phyloP scores from a whole-genome alignment of 352 stramenopile species.

The Phytophthora ohioensis region DNA sequence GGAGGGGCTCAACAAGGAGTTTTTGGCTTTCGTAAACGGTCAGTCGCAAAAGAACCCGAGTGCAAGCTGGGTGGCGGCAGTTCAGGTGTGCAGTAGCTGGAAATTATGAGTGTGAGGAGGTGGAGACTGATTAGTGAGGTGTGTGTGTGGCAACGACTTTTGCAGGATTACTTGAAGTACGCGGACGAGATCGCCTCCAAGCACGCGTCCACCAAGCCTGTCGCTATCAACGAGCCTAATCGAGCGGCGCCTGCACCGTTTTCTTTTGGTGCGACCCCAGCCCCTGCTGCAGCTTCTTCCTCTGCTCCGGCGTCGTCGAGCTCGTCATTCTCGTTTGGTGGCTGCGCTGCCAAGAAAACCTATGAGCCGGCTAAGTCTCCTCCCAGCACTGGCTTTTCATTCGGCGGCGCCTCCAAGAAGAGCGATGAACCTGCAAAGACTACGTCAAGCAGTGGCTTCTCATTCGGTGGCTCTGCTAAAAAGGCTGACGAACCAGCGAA shows the following conservation, averaged over 20 bases:
- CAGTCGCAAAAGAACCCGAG: constrained; percentile 76
- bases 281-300: constrained; percentile 25
- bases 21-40: constrained; percentile 74
- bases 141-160: constrained; percentile 12
- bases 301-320: constrained; percentile 22
- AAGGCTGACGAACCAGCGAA: constrained; percentile 25
- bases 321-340: constrained; percentile 47
- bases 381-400: constrained; percentile 24
- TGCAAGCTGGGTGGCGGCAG: constrained; percentile 67
- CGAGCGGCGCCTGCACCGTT: constrained; percentile 31
- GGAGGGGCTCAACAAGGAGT: constrained; percentile 84
- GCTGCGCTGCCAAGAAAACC: constrained; percentile 20
- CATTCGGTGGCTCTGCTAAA: constrained; percentile 33
- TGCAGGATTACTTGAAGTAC: constrained; percentile 82
- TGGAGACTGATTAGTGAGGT: constrained; percentile 8
- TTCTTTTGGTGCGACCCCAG: constrained; percentile 24
- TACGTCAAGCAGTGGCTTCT: constrained; percentile 17
- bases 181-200: constrained; percentile 67
- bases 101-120: not conserved
- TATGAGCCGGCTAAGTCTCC: constrained; percentile 16
- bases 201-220: constrained; percentile 67
- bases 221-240: constrained; percentile 52
- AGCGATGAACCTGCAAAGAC: constrained; percentile 18
- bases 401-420: constrained; percentile 32
- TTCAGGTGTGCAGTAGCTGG: constrained; percentile 49